Evolutionary conservation across 768 basidiomycete genomes (phyloP).

Genomic region (Leccinum pellstonianum): DNA sequence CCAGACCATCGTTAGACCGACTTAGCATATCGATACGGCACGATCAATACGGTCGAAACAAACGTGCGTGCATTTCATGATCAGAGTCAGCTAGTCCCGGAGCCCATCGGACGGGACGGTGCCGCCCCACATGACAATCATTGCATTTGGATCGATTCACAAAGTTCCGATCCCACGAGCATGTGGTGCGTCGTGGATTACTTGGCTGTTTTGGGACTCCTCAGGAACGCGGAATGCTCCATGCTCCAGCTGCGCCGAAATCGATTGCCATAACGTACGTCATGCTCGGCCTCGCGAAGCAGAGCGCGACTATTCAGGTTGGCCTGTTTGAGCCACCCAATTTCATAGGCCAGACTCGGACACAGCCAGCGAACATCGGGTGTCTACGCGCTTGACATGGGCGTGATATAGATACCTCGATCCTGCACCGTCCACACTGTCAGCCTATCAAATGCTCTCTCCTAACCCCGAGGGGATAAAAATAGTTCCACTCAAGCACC

Average conservation of each 20-base stretch:
- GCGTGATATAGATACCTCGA: conserved; percentile 33
- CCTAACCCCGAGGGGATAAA: conserved; percentile 35
- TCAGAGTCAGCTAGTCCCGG: conserved; percentile 11
- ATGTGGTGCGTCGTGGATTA: not conserved
- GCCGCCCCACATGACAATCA: conserved; percentile 11
- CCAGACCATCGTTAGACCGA: too few relatives aligned
- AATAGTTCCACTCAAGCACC: not conserved
- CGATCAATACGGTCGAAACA: not conserved
- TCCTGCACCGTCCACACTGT: conserved; percentile 15
- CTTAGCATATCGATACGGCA: not conserved
- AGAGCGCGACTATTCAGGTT: not conserved
- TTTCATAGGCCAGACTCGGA: not conserved
- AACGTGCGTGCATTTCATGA: not conserved
- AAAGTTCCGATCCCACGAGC: conserved; percentile 2
- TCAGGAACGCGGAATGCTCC: not conserved
- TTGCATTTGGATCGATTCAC: conserved; percentile 27
- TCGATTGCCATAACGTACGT: not conserved
- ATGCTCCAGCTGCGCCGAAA: not conserved
- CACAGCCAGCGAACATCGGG: not conserved
- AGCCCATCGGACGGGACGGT: conserved; percentile 36
- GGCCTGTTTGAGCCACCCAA: not conserved
- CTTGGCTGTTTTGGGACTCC: conserved; percentile 3
- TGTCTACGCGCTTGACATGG: not conserved
- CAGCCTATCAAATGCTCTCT: not conserved
- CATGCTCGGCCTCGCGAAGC: not conserved